Evolutionary conservation across 1,284 basidiomycete species (phyloP), one percentile per base, ranked within the genome.

Genomic region (Coniophora puteana): DNA sequence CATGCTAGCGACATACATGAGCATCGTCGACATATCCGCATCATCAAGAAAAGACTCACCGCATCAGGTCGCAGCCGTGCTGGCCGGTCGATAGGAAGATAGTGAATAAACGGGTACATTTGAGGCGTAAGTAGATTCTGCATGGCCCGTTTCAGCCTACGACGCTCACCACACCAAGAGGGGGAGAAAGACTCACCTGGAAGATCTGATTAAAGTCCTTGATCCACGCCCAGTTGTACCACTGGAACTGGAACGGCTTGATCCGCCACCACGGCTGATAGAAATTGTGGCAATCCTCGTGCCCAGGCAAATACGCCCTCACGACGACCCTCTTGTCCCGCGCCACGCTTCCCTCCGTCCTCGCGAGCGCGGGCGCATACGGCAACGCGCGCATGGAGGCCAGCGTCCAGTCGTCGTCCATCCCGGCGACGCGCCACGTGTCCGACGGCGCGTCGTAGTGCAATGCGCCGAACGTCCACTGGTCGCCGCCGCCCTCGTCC

Each of bases 151-250:
- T 31, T 36, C n/a, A 40, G 23, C 16, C 32, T 52, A 37, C 53
- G 39, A 3, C 38, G 17, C 17, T 24, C 24, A 16, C 23, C 30
- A 16, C n/a, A 16, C 14, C 8, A 5, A 17, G 11, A 45, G 48
- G 4, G 21, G 21, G 30, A 18, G 2, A 31, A 26, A 4, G 14
- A 23, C 59, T 28, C 26, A 80, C 80, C 71, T 76, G 61, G 51
- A 82, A 81, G 13, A 71, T 58, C 8, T 59, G 52, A 46, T 83
- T 83, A 50, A 72, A 78, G 42, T 71, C 65, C 50, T 60, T 55
- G 38, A 83, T 80, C 59, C 69, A 71, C 3, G 65, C 69, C 81
- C 80, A 83, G 52, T 83, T 83, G 53, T 74, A 83, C 69, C 71
- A 77, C 18, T 67, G 64, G 62, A 65, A 67, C 23, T 50, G 45